Conservation (phyloP, 768 basidiomycete genomes). For the Psilocybe azurescens region DNA sequence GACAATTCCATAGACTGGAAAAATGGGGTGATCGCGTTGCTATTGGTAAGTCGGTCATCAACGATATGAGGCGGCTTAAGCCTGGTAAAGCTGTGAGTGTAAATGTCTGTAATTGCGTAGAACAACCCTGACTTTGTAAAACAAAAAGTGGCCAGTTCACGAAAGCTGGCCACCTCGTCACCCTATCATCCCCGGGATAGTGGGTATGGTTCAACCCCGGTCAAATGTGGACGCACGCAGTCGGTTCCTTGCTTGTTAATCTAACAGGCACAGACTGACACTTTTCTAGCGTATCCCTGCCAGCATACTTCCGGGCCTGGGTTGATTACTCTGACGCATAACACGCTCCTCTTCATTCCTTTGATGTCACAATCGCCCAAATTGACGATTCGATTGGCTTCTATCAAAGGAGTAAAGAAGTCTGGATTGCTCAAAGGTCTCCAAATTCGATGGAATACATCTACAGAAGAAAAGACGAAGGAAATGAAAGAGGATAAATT, state of each 20-base stretch:
- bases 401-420: conserved; percentile 63
- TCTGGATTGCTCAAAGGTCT: conserved; percentile 59
- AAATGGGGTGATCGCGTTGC: conserved; percentile 59
- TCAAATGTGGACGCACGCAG: conserved; percentile 35
- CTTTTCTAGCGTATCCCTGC: conserved; percentile 59
- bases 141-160: conserved; percentile 21
- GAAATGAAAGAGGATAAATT: conserved; percentile 58
- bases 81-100: conserved; percentile 37
- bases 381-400: conserved; percentile 47
- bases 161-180: conserved; percentile 26
- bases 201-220: conserved; percentile 26
- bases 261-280: neutral
- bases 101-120: neutral
- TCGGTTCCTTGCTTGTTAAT: conserved; percentile 24
- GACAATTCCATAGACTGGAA: conserved; percentile 49
- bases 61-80: conserved; percentile 46
- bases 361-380: conserved; percentile 50
- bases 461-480: conserved; percentile 33
- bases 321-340: conserved; percentile 59
- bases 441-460: conserved; percentile 46
- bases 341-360: conserved; percentile 58
- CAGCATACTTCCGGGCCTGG: conserved; percentile 61
- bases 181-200: conserved; percentile 22
- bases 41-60: conserved; percentile 47
- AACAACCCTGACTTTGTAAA: neutral